phyloP scores from a whole-genome alignment of 176 grass and related monocot species.

The Cenchrus fungigraminus region DNA sequence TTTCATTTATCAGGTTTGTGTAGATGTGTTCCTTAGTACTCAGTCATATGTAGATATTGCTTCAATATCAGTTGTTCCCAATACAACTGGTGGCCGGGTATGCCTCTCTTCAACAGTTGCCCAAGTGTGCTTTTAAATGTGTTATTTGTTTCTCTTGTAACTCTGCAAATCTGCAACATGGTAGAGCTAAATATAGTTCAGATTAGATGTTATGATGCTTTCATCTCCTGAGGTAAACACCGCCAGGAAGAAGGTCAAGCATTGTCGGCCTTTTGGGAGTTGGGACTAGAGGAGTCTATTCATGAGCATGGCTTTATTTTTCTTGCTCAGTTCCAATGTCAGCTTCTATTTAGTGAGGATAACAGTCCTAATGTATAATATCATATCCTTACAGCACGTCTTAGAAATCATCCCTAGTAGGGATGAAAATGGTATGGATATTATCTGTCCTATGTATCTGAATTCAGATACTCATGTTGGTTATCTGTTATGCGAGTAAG shows the following conservation, averaged over 20 bases:
- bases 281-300: not conserved
- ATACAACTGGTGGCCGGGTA: conserved; percentile 86
- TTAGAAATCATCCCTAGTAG: not conserved
- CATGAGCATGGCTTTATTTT: not conserved
- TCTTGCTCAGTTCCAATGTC: not conserved
- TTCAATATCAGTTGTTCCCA: conserved; percentile 79
- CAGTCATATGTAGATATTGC: conserved; percentile 83
- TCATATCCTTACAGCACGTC: not conserved
- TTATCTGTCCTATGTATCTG: too few relatives aligned
- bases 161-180: conserved; percentile 15
- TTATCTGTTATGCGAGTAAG: too few relatives aligned
- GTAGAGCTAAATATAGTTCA: not conserved
- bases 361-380: not conserved
- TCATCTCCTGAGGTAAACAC: not conserved
- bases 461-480: too few relatives aligned
- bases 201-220: not conserved
- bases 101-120: conserved; percentile 11
- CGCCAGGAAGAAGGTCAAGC: not conserved
- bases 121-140: not conserved
- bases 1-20: conserved; percentile 66
- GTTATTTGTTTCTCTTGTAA: not conserved
- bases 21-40: conserved; percentile 85
- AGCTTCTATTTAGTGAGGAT: not conserved
- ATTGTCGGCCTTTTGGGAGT: not conserved
- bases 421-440: too few relatives aligned